phyloP scores from a whole-genome alignment of 2,329 filamentous ascomycete species.

The Fusarium nodosum region DNA sequence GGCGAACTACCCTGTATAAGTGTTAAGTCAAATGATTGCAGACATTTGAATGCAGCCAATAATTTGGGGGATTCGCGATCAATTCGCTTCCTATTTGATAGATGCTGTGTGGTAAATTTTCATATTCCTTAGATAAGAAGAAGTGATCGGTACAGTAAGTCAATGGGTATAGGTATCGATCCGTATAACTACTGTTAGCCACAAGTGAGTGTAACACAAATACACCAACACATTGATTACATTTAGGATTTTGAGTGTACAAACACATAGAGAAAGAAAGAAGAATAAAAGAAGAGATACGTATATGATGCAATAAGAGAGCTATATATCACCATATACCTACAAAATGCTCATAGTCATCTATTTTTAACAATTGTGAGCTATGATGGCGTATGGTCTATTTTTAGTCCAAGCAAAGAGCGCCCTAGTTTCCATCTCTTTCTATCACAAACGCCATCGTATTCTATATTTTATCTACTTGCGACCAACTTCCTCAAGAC shows the following conservation, averaged over 20 bases:
- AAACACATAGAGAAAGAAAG: neutral
- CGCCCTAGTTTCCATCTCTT: neutral
- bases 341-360: neutral
- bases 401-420: neutral
- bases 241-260: neutral
- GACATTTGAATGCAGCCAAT: neutral
- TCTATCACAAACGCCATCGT: neutral
- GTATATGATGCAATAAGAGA: neutral
- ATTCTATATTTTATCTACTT: constrained; percentile 27
- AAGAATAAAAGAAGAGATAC: too few species aligned
- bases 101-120: neutral
- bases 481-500: constrained; percentile 63
- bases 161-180: neutral
- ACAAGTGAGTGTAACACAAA: too few species aligned
- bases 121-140: neutral
- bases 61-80: neutral
- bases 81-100: neutral
- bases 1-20: constrained; percentile 33
- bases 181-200: too few species aligned
- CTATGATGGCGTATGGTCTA: neutral
- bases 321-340: neutral
- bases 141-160: neutral
- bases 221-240: too few species aligned
- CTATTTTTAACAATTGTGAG: neutral
- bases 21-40: too few species aligned